Conservation (phyloP, 352 stramenopile species). For the Pilasporangium apinafurcum region DNA sequence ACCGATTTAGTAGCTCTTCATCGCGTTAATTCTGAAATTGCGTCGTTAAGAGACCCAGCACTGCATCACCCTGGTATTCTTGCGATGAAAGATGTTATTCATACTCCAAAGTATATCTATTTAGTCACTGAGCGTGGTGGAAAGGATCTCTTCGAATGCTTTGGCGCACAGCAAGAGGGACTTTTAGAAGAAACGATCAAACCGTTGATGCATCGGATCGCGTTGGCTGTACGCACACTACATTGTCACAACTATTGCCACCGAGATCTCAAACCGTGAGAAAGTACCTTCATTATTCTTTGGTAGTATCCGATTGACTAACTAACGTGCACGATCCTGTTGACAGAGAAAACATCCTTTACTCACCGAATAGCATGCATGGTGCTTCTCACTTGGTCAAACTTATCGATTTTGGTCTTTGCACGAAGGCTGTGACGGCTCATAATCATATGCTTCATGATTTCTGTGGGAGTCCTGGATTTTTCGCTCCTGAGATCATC, state of each 20-base stretch:
- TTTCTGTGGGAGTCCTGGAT: constrained; percentile 78
- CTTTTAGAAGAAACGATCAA: constrained; percentile 35
- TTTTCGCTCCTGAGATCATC: constrained; percentile 84
- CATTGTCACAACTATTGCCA: constrained; percentile 72
- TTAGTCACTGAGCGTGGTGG: constrained; percentile 76
- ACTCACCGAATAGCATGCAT: constrained; percentile 14
- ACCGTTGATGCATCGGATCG: constrained; percentile 33
- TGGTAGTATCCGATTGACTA: no score
- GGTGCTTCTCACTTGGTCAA: constrained; percentile 35
- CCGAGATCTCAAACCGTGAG: constrained; percentile 71
- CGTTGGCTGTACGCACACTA: constrained; percentile 43
- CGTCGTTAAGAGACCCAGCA: constrained; percentile 50
- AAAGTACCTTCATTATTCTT: neutral
- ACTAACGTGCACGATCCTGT: neutral
- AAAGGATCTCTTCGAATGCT: constrained; percentile 83
- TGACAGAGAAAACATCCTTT: constrained; percentile 68
- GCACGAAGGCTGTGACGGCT: constrained; percentile 29
- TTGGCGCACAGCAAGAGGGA: constrained; percentile 40
- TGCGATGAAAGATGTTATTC: constrained; percentile 63
- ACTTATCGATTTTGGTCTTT: constrained; percentile 80
- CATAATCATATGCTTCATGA: constrained; percentile 40
- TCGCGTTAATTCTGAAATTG: constrained; percentile 77
- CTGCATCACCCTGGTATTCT: constrained; percentile 66
- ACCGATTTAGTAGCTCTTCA: constrained; percentile 60
- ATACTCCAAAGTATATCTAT: constrained; percentile 75